Percentiles rank a stretch among this genome's conserved stretches.
Evolutionary conservation across 1,284 basidiomycete species (phyloP).

Genomic region (Hymenochaete sp.): DNA sequence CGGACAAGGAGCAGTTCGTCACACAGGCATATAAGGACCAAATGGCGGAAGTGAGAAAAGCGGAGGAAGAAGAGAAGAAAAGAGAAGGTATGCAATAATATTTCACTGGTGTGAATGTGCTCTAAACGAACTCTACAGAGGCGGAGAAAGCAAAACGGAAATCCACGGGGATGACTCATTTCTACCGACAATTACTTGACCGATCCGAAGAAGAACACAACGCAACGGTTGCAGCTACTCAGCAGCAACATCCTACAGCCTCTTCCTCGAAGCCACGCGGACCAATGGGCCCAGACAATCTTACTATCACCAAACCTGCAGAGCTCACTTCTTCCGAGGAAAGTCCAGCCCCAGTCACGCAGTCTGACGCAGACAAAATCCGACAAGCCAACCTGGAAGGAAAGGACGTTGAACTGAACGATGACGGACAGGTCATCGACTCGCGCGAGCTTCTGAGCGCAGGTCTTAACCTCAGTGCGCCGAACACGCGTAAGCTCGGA

Average conservation of each 20-base stretch:
- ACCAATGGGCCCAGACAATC: constrained; percentile 38
- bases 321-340: constrained; percentile 24
- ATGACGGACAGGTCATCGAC: constrained; percentile 96
- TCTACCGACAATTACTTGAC: constrained; percentile 79
- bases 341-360: not conserved
- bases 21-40: constrained; percentile 97
- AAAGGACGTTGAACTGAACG: constrained; percentile 90
- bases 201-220: constrained; percentile 76
- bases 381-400: constrained; percentile 62
- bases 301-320: constrained; percentile 65
- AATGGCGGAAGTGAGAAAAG: constrained; percentile 83
- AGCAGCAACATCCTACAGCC: constrained; percentile 9
- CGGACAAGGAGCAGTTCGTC: constrained; percentile 93
- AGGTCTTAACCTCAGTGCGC: constrained; percentile 84
- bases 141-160: constrained; percentile 47
- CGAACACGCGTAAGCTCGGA: constrained; percentile 62
- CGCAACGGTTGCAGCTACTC: constrained; percentile 70
- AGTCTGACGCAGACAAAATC: constrained; percentile 58
- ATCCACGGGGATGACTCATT: constrained; percentile 71
- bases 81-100: constrained; percentile 60
- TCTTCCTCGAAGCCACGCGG: constrained; percentile 1
- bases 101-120: constrained; percentile 1
- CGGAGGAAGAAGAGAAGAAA: constrained; percentile 85
- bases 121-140: constrained; percentile 6
- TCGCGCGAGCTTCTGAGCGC: constrained; percentile 87